phyloP scores from a whole-genome alignment of 1,284 basidiomycete genomes.

The Fomitiporia mediterranea region DNA sequence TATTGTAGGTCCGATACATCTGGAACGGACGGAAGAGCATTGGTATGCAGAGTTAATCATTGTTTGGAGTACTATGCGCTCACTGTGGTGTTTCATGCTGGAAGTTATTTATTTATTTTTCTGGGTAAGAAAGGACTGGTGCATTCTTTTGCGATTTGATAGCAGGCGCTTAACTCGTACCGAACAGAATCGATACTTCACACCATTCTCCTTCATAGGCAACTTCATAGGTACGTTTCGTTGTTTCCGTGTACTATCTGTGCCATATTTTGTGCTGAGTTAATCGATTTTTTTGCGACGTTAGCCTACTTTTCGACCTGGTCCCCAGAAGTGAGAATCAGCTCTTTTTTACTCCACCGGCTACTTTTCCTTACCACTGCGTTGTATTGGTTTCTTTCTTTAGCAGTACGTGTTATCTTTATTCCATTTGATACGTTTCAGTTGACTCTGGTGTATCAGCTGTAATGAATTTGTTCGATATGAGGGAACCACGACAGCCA shows the following conservation, averaged over 20 bases:
- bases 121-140: too few species aligned
- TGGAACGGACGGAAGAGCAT: slow-evolving; percentile 5
- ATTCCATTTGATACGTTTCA: neutral
- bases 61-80: neutral
- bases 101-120: slow-evolving; percentile 16
- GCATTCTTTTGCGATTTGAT: too few species aligned
- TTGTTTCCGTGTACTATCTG: too few species aligned
- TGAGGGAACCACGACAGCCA: slow-evolving; percentile 45
- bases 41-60: neutral
- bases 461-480: slow-evolving; percentile 46
- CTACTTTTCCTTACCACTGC: neutral
- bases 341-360: neutral
- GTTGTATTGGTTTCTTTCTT: neutral
- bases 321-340: neutral
- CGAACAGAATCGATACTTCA: slow-evolving; percentile 13
- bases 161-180: neutral
- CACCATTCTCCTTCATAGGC: slow-evolving; percentile 7
- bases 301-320: slow-evolving; percentile 6
- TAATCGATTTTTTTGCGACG: too few species aligned
- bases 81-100: neutral
- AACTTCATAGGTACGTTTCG: slow-evolving; percentile 5
- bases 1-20: slow-evolving; percentile 8
- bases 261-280: too few species aligned
- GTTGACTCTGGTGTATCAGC: slow-evolving; percentile 25
- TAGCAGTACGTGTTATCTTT: neutral